Evolutionary conservation across 139 green algal genomes (phyloP).

Genomic region (Zygnema circumcarinatum): DNA sequence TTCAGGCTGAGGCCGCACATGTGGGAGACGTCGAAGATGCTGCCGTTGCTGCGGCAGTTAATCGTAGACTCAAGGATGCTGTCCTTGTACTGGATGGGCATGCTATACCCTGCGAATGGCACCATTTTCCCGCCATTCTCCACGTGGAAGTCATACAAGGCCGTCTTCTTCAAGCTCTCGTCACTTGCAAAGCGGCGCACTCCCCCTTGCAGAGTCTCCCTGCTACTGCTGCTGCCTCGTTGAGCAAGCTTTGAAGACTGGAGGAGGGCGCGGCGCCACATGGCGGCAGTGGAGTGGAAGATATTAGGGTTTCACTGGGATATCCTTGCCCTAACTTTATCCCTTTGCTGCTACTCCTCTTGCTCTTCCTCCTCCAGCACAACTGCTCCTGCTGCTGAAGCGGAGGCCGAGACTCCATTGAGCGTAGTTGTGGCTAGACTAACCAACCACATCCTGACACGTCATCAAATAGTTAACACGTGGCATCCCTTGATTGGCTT

Average conservation of each 20-base stretch:
- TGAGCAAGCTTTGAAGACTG: neutral
- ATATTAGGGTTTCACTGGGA: too few relatives aligned
- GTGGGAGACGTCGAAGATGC: slow-evolving; percentile 97
- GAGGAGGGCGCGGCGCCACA: neutral
- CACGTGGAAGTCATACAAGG: slow-evolving; percentile 91
- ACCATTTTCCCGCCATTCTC: slow-evolving; percentile 85
- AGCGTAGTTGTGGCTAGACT: too few relatives aligned
- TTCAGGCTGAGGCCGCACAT: slow-evolving; percentile 95
- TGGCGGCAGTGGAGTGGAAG: neutral
- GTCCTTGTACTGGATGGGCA: slow-evolving; percentile 99
- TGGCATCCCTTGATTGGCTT: too few relatives aligned
- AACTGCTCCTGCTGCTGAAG: too few relatives aligned
- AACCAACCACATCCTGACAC: too few relatives aligned
- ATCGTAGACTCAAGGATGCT: slow-evolving; percentile 94
- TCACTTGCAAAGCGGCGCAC: slow-evolving; percentile 5
- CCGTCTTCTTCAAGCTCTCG: slow-evolving; percentile 64
- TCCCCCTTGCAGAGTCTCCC: too few relatives aligned
- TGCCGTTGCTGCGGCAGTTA: slow-evolving; percentile 83
- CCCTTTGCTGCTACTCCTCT: too few relatives aligned
- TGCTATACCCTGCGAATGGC: slow-evolving; percentile 94
- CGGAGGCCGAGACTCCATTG: too few relatives aligned
- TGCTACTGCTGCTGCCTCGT: neutral
- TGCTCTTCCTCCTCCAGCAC: too few relatives aligned
- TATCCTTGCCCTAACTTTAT: too few relatives aligned
- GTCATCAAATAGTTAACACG: too few relatives aligned